Evolutionary conservation across 352 stramenopile genomes (phyloP), one percentile per base, ranked within the genome.

Genomic region (Pythium aristosporum): DNA sequence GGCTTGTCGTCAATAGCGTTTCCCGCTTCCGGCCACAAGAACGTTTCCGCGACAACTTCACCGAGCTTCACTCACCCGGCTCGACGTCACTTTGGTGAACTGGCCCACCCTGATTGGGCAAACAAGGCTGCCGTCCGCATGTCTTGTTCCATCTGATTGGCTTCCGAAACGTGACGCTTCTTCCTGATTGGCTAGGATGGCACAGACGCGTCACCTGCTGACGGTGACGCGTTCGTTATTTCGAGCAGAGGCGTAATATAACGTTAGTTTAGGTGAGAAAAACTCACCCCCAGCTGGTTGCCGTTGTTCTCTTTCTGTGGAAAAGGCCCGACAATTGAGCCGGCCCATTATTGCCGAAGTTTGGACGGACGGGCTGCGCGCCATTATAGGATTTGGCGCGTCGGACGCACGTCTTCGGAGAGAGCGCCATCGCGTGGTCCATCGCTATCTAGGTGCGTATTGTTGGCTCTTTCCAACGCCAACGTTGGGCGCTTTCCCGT

Each of bases 241-340:
- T 66, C 12, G 6, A 28, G 11, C 16, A 6, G 3, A 44, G 21
- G 34, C 46, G 28, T 16, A 57, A 57, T 57, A 18, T 9, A 37
- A 59, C 61, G 61, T 68, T 62, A 62, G 57, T 48, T 62, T 50
- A 62, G 44, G 46, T 16, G 43, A 66, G 60, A 66, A 66, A 56
- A 60, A 42, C 21, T 25, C 23, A 13, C 37, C 12, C 37, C 57
- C 16, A 28, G 32, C 5, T 25, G 20, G 28, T 54, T 28, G 25
- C 25, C 44, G 25, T 44, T 39, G 25, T 54, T 46, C 28, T 53
- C 47, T 53, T 39, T 53, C 47, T 53, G 47, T 37, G 52, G 52
- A 49, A 49, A 59, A 49, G 37, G 18, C 16, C 12, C 43, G n/a
- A 39, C 34, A 39, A 39, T 39, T 13, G 39, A 46, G 16, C 39